Conservation (phyloP, 106 monocot species). For the Ottelia alismoides region DNA sequence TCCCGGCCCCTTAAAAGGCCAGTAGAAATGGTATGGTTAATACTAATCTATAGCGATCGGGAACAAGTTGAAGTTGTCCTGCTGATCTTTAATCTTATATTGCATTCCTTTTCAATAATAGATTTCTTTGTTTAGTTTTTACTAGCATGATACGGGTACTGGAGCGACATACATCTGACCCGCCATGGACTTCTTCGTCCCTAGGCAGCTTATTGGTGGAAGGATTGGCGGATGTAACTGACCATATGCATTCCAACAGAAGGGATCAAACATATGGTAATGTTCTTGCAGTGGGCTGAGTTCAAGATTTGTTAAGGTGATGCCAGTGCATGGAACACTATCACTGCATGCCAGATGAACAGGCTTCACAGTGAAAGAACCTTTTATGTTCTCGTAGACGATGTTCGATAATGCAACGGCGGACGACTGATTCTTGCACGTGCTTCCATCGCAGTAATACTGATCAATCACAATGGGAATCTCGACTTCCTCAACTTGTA, state of each 20-base stretch:
- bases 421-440: slow-evolving; percentile 38
- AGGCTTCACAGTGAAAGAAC: slow-evolving; percentile 37
- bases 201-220: slow-evolving; percentile 27
- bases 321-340: slow-evolving; percentile 20
- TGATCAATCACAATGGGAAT: slow-evolving; percentile 44
- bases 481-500: slow-evolving; percentile 23
- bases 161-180: background rate
- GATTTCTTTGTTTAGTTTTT: too few relatives aligned
- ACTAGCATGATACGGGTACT: too few relatives aligned
- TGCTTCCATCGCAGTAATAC: slow-evolving; percentile 13
- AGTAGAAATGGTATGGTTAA: too few relatives aligned
- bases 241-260: slow-evolving; percentile 47
- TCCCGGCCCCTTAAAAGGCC: too few relatives aligned
- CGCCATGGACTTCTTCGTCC: slow-evolving; percentile 5
- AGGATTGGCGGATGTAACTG: slow-evolving; percentile 15
- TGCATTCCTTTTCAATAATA: too few relatives aligned
- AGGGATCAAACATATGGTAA: slow-evolving; percentile 9
- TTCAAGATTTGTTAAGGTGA: slow-evolving; percentile 23
- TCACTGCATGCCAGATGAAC: slow-evolving; percentile 50
- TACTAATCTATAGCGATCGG: too few relatives aligned
- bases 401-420: slow-evolving; percentile 42
- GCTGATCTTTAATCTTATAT: too few relatives aligned
- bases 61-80: too few relatives aligned
- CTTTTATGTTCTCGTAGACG: slow-evolving; percentile 28
- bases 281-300: slow-evolving; percentile 15